These are phyloP conservation scores for Parachlorella kessleri DNA, from an alignment of 139 green algal species.

Conservation along the genomic window DNA sequence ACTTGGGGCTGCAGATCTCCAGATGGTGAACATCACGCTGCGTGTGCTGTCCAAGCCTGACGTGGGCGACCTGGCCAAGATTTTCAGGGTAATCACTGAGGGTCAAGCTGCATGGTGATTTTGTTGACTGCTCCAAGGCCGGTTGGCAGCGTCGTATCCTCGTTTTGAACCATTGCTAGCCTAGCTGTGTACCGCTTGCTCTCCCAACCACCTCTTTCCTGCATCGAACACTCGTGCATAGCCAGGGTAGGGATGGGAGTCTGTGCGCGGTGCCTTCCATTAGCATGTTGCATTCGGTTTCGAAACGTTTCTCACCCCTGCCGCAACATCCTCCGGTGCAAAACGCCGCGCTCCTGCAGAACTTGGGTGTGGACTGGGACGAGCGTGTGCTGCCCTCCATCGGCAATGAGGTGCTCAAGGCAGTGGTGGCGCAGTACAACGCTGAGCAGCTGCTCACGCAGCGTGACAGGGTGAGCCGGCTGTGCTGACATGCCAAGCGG, in stretches of 20 bases:
- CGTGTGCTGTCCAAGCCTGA: constrained; percentile 94
- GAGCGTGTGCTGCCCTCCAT: constrained; percentile 99
- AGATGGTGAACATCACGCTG: constrained; percentile 99
- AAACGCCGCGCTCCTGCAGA: constrained; percentile 83
- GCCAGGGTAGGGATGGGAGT: no score
- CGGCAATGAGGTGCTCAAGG: constrained; percentile 98
- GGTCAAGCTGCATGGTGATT: no score
- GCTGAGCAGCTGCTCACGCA: constrained; percentile 98
- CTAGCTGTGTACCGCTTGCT: no score
- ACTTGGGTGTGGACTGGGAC: constrained; percentile 95
- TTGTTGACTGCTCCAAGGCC: no score
- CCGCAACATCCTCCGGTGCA: no score
- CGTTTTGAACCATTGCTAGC: no score
- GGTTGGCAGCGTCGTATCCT: no score
- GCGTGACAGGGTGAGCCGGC: constrained; percentile 89
- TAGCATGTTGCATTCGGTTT: no score
- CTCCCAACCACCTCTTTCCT: no score
- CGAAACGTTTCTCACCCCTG: no score
- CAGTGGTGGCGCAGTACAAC: constrained; percentile 98
- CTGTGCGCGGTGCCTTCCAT: no score
- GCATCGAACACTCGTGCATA: background rate
- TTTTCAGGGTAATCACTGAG: constrained; percentile 91
- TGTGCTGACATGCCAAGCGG: no score
- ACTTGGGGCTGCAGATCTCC: constrained; percentile 83
- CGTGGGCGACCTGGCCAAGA: constrained; percentile 75